phyloP scores from a whole-genome alignment of 441 rosid species.

The Adansonia grandidieri region DNA sequence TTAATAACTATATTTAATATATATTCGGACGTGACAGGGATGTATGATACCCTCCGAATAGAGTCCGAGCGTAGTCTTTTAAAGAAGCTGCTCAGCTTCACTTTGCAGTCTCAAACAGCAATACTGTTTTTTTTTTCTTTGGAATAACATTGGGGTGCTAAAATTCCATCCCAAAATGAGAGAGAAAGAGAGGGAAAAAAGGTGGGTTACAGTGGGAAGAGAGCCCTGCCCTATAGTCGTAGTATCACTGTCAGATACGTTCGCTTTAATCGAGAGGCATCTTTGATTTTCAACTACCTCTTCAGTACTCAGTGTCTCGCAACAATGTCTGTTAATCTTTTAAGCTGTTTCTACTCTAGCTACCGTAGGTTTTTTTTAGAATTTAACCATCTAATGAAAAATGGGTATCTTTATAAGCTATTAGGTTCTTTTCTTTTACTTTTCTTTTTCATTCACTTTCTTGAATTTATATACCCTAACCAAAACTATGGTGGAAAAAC shows the following conservation, averaged over 20 bases:
- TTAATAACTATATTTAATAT: too few relatives aligned
- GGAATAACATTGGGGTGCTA: slow-evolving; percentile 51
- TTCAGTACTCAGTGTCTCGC: not conserved
- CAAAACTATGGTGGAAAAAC: not conserved
- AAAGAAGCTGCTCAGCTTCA: slow-evolving; percentile 48
- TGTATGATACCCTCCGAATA: not conserved
- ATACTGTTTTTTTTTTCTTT: slow-evolving; percentile 23
- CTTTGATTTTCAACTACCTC: not conserved
- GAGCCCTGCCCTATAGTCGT: slow-evolving; percentile 40
- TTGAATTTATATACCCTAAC: not conserved
- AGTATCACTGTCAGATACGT: slow-evolving; percentile 45
- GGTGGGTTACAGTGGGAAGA: slow-evolving; percentile 35
- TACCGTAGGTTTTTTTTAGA: too few relatives aligned
- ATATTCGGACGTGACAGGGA: not conserved
- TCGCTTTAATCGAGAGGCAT: not conserved
- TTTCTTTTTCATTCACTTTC: not conserved
- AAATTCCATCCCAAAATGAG: slow-evolving; percentile 50
- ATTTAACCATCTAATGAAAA: not conserved
- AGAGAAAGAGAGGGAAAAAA: not conserved
- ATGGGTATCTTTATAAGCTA: not conserved
- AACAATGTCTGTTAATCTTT: too few relatives aligned
- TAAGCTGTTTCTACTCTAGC: too few relatives aligned
- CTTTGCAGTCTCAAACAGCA: slow-evolving; percentile 31
- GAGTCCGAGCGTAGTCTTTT: slow-evolving; percentile 22
- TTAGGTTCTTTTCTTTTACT: too few relatives aligned